These are phyloP conservation scores for Trichoderma lentiforme DNA, from an alignment of 2,329 filamentous ascomycete species.

Conservation along the genomic window DNA sequence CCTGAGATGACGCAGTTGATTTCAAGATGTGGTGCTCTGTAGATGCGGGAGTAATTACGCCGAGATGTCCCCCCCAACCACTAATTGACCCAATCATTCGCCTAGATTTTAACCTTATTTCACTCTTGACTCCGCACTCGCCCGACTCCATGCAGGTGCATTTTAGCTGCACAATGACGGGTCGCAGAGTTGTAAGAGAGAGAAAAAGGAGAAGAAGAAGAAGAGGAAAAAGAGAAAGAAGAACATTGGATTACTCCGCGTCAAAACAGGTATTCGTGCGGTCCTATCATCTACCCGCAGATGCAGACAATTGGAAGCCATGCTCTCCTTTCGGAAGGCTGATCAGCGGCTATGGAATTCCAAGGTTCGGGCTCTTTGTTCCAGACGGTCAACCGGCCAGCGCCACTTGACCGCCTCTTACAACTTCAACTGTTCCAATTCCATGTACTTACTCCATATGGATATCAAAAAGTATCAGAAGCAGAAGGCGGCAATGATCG, in stretches of 20 bases:
- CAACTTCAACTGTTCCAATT: background rate
- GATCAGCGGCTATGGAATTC: background rate
- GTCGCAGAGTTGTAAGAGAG: background rate
- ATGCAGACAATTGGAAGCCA: background rate
- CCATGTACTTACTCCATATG: background rate
- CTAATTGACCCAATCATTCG: background rate
- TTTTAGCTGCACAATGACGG: background rate
- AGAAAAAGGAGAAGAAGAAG: background rate
- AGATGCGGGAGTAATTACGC: background rate
- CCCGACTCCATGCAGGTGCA: background rate
- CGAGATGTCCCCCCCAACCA: background rate
- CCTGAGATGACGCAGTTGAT: background rate
- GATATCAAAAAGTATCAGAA: background rate
- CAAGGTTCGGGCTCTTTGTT: background rate
- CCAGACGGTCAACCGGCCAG: background rate
- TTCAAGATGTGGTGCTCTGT: background rate
- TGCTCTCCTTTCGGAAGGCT: background rate
- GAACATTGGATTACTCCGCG: background rate
- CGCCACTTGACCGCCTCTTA: constrained; percentile 1
- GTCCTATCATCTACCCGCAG: background rate
- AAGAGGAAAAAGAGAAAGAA: background rate
- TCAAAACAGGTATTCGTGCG: background rate
- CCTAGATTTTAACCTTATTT: constrained; percentile 5
- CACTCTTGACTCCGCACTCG: background rate
- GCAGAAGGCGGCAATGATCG: background rate